Evolutionary conservation across 495 filamentous ascomycete species (phyloP).

Genomic region (Penicillium parvum): DNA sequence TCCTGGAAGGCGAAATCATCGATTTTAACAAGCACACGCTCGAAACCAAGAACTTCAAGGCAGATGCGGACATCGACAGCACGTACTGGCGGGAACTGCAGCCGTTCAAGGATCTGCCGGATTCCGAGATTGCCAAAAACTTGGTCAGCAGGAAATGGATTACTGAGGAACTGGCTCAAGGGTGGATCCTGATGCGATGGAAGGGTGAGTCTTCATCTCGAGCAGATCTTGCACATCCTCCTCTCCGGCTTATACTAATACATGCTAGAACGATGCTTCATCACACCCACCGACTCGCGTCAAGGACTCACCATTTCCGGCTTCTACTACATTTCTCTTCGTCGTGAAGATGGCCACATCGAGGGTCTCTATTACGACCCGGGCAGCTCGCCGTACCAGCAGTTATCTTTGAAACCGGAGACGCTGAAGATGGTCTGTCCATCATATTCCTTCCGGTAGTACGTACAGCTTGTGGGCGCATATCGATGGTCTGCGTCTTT

Average conservation of each 20-base stretch:
- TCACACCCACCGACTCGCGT: slow-evolving; percentile 54
- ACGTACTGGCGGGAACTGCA: slow-evolving; percentile 68
- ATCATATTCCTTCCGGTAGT: slow-evolving; percentile 40
- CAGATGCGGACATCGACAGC: slow-evolving; percentile 57
- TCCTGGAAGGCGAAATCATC: slow-evolving; percentile 73
- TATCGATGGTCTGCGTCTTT: neutral
- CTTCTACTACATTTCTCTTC: slow-evolving; percentile 70
- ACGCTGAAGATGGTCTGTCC: slow-evolving; percentile 38
- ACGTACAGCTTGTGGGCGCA: neutral
- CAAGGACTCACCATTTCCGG: slow-evolving; percentile 67
- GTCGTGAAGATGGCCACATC: slow-evolving; percentile 55
- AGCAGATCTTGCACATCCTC: neutral
- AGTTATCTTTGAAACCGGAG: slow-evolving; percentile 55
- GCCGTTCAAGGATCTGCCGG: slow-evolving; percentile 56
- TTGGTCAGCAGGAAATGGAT: slow-evolving; percentile 57
- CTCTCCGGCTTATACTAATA: slow-evolving; percentile 6
- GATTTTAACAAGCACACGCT: slow-evolving; percentile 66
- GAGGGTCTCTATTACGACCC: slow-evolving; percentile 74
- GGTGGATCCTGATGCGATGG: slow-evolving; percentile 76
- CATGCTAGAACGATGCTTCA: slow-evolving; percentile 61
- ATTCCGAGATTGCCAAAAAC: slow-evolving; percentile 54
- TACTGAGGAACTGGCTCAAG: slow-evolving; percentile 45
- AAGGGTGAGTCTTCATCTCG: slow-evolving; percentile 50
- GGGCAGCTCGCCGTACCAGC: slow-evolving; percentile 66
- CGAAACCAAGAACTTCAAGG: slow-evolving; percentile 63